These are phyloP conservation scores for Tylopilus balloui DNA, from an alignment of 768 basidiomycete species.

Conservation along the genomic window DNA sequence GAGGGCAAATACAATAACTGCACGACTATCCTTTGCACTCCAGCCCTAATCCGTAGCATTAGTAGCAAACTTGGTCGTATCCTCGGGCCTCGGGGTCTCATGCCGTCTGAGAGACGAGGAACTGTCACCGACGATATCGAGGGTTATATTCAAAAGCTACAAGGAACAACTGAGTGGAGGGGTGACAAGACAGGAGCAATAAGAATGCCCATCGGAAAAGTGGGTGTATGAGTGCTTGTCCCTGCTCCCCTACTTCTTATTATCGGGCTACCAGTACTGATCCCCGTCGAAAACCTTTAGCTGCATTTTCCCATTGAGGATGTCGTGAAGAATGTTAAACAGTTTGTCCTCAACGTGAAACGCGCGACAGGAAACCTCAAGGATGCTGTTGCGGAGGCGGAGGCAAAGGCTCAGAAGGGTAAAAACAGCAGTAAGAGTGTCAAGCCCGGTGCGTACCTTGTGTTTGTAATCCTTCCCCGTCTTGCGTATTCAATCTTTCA, in stretches of 20 bases:
- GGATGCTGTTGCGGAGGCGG: slow-evolving; percentile 36
- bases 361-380: slow-evolving; percentile 67
- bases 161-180: slow-evolving; percentile 88
- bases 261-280: slow-evolving; percentile 1
- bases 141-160: slow-evolving; percentile 72
- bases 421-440: slow-evolving; percentile 34
- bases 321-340: slow-evolving; percentile 71
- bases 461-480: background rate
- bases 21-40: slow-evolving; percentile 81
- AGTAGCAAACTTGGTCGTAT: slow-evolving; percentile 75
- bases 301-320: slow-evolving; percentile 72
- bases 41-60: slow-evolving; percentile 72
- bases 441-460: slow-evolving; percentile 40
- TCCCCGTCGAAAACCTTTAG: slow-evolving; percentile 36
- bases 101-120: slow-evolving; percentile 92
- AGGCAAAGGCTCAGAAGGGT: slow-evolving; percentile 40
- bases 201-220: slow-evolving; percentile 74
- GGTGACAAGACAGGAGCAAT: slow-evolving; percentile 86
- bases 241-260: background rate
- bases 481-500: background rate
- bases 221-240: slow-evolving; percentile 30
- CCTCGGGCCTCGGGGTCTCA: slow-evolving; percentile 85
- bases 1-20: slow-evolving; percentile 63
- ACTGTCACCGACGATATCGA: slow-evolving; percentile 90
- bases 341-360: slow-evolving; percentile 72